Conservation (phyloP, 768 basidiomycete species). For the Albatrellus ellisii region DNA sequence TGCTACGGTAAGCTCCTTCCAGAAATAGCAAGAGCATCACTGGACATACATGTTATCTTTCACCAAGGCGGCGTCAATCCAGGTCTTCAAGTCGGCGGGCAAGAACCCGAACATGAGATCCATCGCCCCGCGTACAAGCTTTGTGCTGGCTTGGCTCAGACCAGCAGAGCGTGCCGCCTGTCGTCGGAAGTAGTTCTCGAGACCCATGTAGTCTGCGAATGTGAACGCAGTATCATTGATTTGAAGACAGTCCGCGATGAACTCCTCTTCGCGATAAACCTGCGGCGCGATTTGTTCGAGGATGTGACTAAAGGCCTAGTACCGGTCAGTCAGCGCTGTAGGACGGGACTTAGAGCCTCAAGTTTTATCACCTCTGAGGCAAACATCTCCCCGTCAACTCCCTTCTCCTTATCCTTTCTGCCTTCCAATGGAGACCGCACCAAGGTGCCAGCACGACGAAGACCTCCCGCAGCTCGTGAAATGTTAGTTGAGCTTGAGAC, state of each 20-base stretch:
- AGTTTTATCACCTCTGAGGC: constrained; percentile 67
- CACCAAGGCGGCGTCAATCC: constrained; percentile 69
- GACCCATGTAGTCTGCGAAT: constrained; percentile 88
- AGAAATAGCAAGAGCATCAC: constrained; percentile 11
- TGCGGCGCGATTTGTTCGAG: constrained; percentile 64
- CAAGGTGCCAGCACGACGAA: constrained; percentile 75
- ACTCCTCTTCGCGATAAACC: constrained; percentile 76
- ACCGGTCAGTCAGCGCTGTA: neutral
- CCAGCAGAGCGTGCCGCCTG: constrained; percentile 70
- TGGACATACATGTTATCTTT: constrained; percentile 59
- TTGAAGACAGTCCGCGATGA: constrained; percentile 85
- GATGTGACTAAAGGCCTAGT: constrained; percentile 60
- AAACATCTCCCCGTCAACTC: constrained; percentile 42
- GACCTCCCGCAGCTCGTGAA: constrained; percentile 39
- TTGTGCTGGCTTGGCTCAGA: constrained; percentile 54
- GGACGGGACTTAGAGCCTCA: constrained; percentile 1
- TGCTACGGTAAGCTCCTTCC: neutral
- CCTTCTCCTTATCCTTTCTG: constrained; percentile 41
- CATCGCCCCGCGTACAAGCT: constrained; percentile 80
- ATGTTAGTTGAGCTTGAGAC: constrained; percentile 25
- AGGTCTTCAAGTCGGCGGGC: constrained; percentile 66
- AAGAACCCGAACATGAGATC: constrained; percentile 94
- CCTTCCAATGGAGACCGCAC: constrained; percentile 66
- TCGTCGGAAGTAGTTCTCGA: constrained; percentile 89
- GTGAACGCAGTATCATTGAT: constrained; percentile 82